Percentiles rank a stretch among this genome's conserved stretches.
Conservation (phyloP, 1,284 basidiomycete species). For the Ceratobasidium theobromae region DNA sequence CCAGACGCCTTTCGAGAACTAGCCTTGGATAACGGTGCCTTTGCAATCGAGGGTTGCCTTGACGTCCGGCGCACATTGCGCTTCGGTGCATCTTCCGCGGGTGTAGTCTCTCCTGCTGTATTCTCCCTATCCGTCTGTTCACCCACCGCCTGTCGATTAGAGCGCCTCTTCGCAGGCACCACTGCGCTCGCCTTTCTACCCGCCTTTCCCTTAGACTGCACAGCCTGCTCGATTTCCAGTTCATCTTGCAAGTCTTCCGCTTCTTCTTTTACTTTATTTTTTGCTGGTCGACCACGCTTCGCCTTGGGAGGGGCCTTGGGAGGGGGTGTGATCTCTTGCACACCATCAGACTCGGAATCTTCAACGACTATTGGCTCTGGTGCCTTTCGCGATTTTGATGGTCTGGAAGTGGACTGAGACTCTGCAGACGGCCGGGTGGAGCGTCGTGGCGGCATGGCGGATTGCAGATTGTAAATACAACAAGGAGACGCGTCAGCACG, state of each 20-base stretch:
- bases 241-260: conserved; percentile 19
- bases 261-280: conserved; percentile 1
- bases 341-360: conserved; percentile 30
- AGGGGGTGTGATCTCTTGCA: conserved; percentile 21
- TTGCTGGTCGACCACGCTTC: conserved; percentile 15
- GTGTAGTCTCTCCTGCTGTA: conserved; percentile 22
- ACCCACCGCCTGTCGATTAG: conserved; percentile 24
- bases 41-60: conserved; percentile 27
- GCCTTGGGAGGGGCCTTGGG: conserved; percentile 10
- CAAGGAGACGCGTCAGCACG: background rate
- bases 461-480: no score
- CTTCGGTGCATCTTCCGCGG: conserved; percentile 23
- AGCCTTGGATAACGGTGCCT: background rate
- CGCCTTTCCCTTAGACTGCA: conserved; percentile 12
- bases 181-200: conserved; percentile 27
- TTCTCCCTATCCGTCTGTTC: conserved; percentile 26
- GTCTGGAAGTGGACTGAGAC: background rate
- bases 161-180: conserved; percentile 26
- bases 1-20: conserved; percentile 18
- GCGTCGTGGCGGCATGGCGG: conserved; percentile 25
- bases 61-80: conserved; percentile 20
- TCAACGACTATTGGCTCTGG: conserved; percentile 17
- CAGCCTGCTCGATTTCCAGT: background rate
- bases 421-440: conserved; percentile 8
- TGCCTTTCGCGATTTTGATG: conserved; percentile 7